These are phyloP conservation scores for Cryptosporidium meleagridis DNA, from an alignment of 169 alveolate species.

Conservation along the genomic window DNA sequence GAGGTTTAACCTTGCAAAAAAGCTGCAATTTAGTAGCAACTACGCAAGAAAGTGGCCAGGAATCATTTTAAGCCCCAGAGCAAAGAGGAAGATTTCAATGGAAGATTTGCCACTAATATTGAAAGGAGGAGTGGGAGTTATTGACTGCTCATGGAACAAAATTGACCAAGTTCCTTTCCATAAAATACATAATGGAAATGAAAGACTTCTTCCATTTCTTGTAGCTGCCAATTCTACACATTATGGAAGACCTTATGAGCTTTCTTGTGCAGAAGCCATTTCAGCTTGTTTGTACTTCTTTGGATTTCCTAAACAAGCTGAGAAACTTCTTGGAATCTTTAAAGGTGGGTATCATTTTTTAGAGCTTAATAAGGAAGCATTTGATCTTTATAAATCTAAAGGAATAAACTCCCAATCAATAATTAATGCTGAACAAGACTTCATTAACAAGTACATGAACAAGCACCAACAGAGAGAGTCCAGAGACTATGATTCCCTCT, in stretches of 20 bases:
- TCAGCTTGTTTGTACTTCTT: conserved; percentile 91
- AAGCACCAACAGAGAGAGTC: conserved; percentile 18
- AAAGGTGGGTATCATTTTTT: conserved; percentile 91
- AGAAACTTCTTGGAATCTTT: conserved; percentile 84
- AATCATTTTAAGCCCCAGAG: conserved; percentile 90
- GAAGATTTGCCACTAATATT: conserved; percentile 87
- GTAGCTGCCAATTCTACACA: conserved; percentile 95
- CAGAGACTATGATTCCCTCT: conserved; percentile 23
- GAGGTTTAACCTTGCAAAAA: conserved; percentile 80
- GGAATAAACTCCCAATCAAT: conserved; percentile 77
- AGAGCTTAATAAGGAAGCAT: conserved; percentile 83
- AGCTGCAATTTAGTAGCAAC: conserved; percentile 8
- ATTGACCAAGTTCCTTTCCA: conserved; percentile 86
- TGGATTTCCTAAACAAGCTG: conserved; percentile 87
- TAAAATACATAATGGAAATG: conserved; percentile 80
- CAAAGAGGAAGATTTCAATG: conserved; percentile 83
- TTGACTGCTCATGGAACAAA: conserved; percentile 96
- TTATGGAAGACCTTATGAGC: conserved; percentile 93
- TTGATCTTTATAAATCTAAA: conserved; percentile 81
- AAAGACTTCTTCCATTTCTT: conserved; percentile 88
- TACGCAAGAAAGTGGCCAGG: conserved; percentile 86
- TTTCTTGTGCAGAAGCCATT: conserved; percentile 95
- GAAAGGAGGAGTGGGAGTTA: conserved; percentile 90
- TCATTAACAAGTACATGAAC: not conserved
- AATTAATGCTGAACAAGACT: conserved; percentile 71